phyloP scores from a whole-genome alignment of 1,284 basidiomycete species.

The Ustilago bromivora region DNA sequence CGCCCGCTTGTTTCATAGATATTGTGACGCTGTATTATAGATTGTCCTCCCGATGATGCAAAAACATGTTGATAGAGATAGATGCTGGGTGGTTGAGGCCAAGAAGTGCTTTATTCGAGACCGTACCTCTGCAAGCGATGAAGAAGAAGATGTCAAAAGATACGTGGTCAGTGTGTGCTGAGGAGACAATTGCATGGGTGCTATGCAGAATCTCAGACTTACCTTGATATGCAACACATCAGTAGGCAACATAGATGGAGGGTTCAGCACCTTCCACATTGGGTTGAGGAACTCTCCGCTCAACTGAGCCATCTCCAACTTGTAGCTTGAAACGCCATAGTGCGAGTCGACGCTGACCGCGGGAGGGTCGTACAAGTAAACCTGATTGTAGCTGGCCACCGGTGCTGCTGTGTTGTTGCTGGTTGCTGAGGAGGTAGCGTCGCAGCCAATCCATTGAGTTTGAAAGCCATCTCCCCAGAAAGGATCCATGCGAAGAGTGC shows the following conservation, averaged over 20 bases:
- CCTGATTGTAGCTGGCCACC: constrained; percentile 31
- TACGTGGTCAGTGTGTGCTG: not conserved
- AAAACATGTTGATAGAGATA: not conserved
- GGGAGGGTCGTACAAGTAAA: constrained; percentile 25
- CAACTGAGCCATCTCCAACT: constrained; percentile 29
- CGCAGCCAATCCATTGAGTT: constrained; percentile 28
- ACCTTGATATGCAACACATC: constrained; percentile 49
- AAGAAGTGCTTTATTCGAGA: constrained; percentile 12
- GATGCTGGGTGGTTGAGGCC: not conserved
- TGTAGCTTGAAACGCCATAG: constrained; percentile 24
- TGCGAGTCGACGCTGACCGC: constrained; percentile 19
- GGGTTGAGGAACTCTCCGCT: constrained; percentile 31
- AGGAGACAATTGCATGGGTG: not conserved
- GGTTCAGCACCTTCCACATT: constrained; percentile 56
- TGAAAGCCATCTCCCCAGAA: constrained; percentile 41
- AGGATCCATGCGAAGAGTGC: constrained; percentile 34
- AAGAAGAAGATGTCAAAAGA: not conserved
- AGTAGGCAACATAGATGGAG: constrained; percentile 58
- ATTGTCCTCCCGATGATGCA: constrained; percentile 16
- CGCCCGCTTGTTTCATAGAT: not conserved
- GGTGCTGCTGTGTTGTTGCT: constrained; percentile 33
- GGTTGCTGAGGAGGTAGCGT: constrained; percentile 27
- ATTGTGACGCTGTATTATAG: constrained; percentile 24
- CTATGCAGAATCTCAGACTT: not conserved
- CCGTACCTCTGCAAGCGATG: constrained; percentile 23